Percentiles rank a stretch among this genome's conserved stretches.
phyloP scores from a whole-genome alignment of 2,329 filamentous ascomycete genomes.

The Chaetomiaceae sp. region DNA sequence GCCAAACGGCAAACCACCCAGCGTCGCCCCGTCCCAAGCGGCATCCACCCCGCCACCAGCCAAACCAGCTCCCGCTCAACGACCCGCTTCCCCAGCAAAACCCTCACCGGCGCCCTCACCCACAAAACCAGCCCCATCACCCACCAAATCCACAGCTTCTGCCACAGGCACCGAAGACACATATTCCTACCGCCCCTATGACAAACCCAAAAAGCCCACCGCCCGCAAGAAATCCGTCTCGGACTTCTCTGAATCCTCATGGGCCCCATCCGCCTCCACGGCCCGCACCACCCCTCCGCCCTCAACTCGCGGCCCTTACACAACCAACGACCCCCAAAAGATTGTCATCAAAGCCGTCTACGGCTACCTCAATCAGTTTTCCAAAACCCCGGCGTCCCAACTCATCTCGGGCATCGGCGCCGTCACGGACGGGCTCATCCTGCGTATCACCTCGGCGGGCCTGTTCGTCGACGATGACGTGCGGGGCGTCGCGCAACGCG shows the following conservation, averaged over 20 bases:
- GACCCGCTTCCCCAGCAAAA: slow-evolving; percentile 25
- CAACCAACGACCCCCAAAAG: slow-evolving; percentile 89
- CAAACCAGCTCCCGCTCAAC: slow-evolving; percentile 19
- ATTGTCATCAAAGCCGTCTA: slow-evolving; percentile 94
- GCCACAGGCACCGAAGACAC: slow-evolving; percentile 58
- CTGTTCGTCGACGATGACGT: slow-evolving; percentile 97
- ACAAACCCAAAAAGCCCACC: slow-evolving; percentile 55
- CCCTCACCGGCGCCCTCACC: slow-evolving; percentile 25
- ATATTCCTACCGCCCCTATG: slow-evolving; percentile 74
- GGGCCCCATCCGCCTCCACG: slow-evolving; percentile 79
- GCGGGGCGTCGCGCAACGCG: slow-evolving; percentile 82
- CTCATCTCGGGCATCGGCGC: slow-evolving; percentile 77
- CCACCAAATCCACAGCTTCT: slow-evolving; percentile 39
- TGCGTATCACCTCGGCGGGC: slow-evolving; percentile 89
- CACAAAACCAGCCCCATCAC: slow-evolving; percentile 34
- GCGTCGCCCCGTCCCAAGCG: slow-evolving; percentile 31
- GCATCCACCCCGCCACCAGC: slow-evolving; percentile 27
- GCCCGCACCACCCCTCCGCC: slow-evolving; percentile 78
- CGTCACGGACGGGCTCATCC: slow-evolving; percentile 86
- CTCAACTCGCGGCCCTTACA: slow-evolving; percentile 72
- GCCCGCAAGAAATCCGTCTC: slow-evolving; percentile 61
- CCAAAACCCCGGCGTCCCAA: slow-evolving; percentile 85
- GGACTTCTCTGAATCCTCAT: slow-evolving; percentile 79
- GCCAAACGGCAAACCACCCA: slow-evolving; percentile 56
- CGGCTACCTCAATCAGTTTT: slow-evolving; percentile 83